Conservation (phyloP, 2,329 filamentous ascomycete species). For the Xylariomycetidae sp. region DNA sequence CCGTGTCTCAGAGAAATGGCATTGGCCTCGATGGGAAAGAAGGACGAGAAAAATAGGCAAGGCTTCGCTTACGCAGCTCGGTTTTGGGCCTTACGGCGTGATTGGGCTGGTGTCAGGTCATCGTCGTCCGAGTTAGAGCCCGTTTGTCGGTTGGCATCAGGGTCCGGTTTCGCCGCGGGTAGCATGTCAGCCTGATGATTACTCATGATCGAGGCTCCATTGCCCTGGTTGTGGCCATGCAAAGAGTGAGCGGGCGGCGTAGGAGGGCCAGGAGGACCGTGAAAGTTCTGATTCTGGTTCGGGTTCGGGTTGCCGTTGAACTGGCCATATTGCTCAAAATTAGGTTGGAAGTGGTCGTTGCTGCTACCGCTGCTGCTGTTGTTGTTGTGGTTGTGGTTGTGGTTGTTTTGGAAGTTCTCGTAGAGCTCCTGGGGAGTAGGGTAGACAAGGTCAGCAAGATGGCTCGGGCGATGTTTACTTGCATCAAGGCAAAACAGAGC, state of each 20-base stretch:
- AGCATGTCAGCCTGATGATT: slow-evolving; percentile 26
- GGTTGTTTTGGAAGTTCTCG: slow-evolving; percentile 40
- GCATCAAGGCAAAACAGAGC: slow-evolving; percentile 3
- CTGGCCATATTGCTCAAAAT: slow-evolving; percentile 40
- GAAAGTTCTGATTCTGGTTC: slow-evolving; percentile 30
- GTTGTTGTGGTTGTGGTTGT: too few species aligned
- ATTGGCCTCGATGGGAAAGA: too few species aligned
- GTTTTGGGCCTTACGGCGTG: slow-evolving; percentile 57
- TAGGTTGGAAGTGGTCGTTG: slow-evolving; percentile 42
- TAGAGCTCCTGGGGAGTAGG: slow-evolving; percentile 44
- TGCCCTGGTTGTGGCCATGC: slow-evolving; percentile 20
- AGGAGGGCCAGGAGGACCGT: slow-evolving; percentile 47
- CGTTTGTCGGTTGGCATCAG: slow-evolving; percentile 30
- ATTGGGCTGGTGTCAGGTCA: slow-evolving; percentile 52
- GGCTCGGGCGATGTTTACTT: too few species aligned
- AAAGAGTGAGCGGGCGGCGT: slow-evolving; percentile 41
- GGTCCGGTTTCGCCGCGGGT: slow-evolving; percentile 35
- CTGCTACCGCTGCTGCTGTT: too few species aligned
- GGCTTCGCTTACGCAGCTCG: slow-evolving; percentile 52
- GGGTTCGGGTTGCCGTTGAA: slow-evolving; percentile 15
- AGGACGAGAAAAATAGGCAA: neutral
- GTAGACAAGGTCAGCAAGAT: too few species aligned
- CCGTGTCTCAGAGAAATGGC: neutral
- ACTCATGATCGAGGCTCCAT: slow-evolving; percentile 14
- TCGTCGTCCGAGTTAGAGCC: slow-evolving; percentile 54